phyloP scores from a whole-genome alignment of 2,329 filamentous ascomycete genomes.

The Exophiala sideris region DNA sequence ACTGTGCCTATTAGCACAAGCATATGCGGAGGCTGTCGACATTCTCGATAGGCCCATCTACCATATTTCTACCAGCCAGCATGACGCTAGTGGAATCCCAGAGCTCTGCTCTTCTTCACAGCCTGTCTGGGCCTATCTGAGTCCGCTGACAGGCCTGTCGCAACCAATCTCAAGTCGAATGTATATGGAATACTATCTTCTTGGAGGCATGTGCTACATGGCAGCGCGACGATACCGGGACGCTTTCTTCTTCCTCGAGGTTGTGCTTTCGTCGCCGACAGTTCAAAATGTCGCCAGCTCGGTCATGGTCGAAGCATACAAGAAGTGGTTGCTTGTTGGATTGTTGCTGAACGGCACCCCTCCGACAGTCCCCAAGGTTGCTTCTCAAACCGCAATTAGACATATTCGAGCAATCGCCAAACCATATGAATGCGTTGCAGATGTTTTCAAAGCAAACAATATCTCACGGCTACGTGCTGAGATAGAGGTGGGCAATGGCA shows the following conservation, averaged over 20 bases:
- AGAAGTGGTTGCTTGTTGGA: conserved; percentile 80
- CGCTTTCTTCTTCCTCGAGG: conserved; percentile 60
- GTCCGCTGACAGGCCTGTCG: conserved; percentile 38
- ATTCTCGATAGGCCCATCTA: conserved; percentile 42
- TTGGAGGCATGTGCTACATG: conserved; percentile 64
- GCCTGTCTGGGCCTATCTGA: conserved; percentile 36
- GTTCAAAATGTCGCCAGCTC: conserved; percentile 63
- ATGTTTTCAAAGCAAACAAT: conserved; percentile 62
- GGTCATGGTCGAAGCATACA: conserved; percentile 85
- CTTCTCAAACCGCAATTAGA: conserved; percentile 53
- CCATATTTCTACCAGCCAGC: conserved; percentile 36
- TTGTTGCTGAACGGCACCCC: conserved; percentile 67
- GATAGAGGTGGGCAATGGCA: conserved; percentile 54
- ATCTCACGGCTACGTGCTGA: conserved; percentile 62
- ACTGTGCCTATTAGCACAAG: conserved; percentile 41
- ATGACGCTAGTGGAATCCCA: conserved; percentile 27
- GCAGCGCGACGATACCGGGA: conserved; percentile 59
- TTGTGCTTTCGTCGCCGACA: conserved; percentile 65
- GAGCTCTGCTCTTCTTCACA: conserved; percentile 32
- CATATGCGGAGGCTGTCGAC: conserved; percentile 39
- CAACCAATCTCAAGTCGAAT: conserved; percentile 39
- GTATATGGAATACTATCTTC: conserved; percentile 63
- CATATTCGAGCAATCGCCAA: conserved; percentile 58
- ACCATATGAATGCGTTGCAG: conserved; percentile 68
- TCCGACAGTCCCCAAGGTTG: conserved; percentile 54